A percentile compares a stretch with the other conserved stretches of the same genome.
Evolutionary conservation across 345 rosid species (phyloP).

Genomic region (Cochlearia excelsa): DNA sequence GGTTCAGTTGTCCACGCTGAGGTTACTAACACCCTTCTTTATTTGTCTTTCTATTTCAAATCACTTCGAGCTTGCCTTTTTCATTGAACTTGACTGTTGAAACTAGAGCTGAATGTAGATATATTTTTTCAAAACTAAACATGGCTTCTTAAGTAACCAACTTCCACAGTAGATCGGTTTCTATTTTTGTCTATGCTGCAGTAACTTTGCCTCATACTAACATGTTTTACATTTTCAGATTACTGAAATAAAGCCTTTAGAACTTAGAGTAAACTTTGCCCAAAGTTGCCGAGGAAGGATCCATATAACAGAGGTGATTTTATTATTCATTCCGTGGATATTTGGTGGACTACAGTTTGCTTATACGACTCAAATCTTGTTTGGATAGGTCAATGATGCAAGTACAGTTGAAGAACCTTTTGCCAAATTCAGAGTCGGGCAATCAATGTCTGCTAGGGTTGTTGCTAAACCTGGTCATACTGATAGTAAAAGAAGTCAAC

Average conservation of each 20-base stretch:
- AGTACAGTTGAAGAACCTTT: constrained; percentile 55
- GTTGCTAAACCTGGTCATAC: constrained; percentile 53
- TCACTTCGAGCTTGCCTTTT: constrained; percentile 5
- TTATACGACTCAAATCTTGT: constrained; percentile 26
- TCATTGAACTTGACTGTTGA: constrained; percentile 11
- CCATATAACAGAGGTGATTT: constrained; percentile 84
- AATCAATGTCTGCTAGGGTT: constrained; percentile 75
- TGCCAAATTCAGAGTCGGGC: constrained; percentile 69
- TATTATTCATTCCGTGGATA: constrained; percentile 7
- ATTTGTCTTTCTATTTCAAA: constrained; percentile 1
- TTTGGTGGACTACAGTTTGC: constrained; percentile 9
- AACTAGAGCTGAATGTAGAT: constrained; percentile 13
- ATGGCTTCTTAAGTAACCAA: constrained; percentile 6
- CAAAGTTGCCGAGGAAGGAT: constrained; percentile 72
- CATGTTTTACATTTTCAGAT: constrained; percentile 48
- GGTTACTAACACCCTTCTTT: constrained; percentile 45
- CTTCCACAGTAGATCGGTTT: constrained; percentile 5
- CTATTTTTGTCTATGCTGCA: constrained; percentile 7
- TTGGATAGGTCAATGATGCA: constrained; percentile 57
- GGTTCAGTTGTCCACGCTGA: constrained; percentile 88
- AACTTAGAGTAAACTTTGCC: constrained; percentile 81
- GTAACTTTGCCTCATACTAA: constrained; percentile 20
- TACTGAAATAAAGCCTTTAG: constrained; percentile 82
- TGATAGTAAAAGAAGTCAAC: constrained; percentile 46
- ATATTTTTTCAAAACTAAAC: constrained; percentile 3